These are phyloP conservation scores for Canavalia ensiformis DNA, from an alignment of 306 rosid species.

Conservation along the genomic window DNA sequence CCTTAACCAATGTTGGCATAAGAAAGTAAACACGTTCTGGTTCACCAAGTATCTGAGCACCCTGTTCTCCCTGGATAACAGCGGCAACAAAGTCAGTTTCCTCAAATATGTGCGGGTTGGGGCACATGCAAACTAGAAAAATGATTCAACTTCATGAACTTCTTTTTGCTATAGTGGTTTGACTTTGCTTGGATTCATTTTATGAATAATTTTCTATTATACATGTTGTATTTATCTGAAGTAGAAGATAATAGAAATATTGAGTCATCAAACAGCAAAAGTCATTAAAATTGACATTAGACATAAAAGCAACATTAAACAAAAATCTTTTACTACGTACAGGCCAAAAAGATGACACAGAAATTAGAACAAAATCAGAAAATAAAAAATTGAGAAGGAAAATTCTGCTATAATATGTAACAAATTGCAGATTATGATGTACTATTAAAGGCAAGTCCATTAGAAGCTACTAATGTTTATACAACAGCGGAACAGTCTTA, in stretches of 20 bases:
- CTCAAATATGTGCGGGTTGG: too few species aligned
- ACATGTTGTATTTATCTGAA: not conserved
- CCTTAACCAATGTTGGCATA: conserved; percentile 78
- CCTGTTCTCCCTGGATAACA: conserved; percentile 73
- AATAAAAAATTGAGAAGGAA: conserved; percentile 4
- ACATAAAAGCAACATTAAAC: conserved; percentile 16
- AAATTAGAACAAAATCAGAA: not conserved
- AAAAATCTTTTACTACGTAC: conserved; percentile 2
- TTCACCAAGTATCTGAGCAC: conserved; percentile 84
- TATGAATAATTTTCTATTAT: not conserved
- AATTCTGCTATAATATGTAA: conserved; percentile 14
- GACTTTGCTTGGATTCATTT: not conserved
- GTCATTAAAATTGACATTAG: not conserved
- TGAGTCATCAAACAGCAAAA: conserved; percentile 25
- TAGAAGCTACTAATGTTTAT: conserved; percentile 1
- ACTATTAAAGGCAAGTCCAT: not conserved
- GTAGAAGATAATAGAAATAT: conserved; percentile 23
- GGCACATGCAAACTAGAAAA: too few species aligned
- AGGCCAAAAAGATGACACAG: not conserved
- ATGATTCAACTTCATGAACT: too few species aligned
- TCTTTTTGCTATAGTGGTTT: not conserved
- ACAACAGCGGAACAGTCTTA: conserved; percentile 37
- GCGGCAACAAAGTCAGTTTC: conserved; percentile 32
- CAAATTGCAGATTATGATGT: conserved; percentile 7
- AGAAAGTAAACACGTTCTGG: conserved; percentile 88